Percentiles rank a stretch among this genome's conserved stretches.
These are phyloP conservation scores for Colletotrichum camelliae DNA, from an alignment of 2,329 filamentous ascomycete genomes.

Conservation along the genomic window DNA sequence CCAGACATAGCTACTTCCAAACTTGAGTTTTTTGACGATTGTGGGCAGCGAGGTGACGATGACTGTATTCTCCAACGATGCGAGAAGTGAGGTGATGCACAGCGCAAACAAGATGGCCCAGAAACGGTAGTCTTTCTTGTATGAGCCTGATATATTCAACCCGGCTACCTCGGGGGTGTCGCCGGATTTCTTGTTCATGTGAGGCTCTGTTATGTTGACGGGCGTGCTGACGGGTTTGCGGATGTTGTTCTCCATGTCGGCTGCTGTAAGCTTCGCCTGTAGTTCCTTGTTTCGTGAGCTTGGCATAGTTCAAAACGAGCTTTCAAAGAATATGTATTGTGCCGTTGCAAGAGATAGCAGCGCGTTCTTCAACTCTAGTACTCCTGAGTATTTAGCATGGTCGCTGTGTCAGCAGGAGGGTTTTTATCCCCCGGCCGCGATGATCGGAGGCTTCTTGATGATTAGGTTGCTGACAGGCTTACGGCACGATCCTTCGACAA, in stretches of 20 bases:
- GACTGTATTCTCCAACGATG: conserved; percentile 25
- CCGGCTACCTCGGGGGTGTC: not conserved
- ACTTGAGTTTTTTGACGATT: conserved; percentile 25
- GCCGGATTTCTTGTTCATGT: not conserved
- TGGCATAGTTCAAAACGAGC: not conserved
- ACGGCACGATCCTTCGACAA: not conserved
- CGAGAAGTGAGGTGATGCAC: conserved; percentile 25
- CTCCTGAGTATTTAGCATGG: not conserved
- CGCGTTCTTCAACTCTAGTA: not conserved
- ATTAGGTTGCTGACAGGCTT: not conserved
- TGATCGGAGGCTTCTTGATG: not conserved
- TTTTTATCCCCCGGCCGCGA: not conserved
- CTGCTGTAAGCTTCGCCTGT: not conserved
- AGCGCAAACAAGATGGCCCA: conserved; percentile 31
- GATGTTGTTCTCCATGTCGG: not conserved
- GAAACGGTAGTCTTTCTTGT: conserved; percentile 26
- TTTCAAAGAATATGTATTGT: not conserved
- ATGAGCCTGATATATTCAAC: not conserved
- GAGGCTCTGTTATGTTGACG: not conserved
- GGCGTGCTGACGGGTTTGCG: not conserved
- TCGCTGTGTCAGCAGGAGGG: not conserved
- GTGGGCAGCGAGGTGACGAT: conserved; percentile 31
- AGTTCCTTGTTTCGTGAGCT: not conserved
- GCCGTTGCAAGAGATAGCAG: not conserved
- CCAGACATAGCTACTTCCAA: conserved; percentile 28